Conservation (phyloP, 1,139 yeast genomes). For the Taphrina sp. region DNA sequence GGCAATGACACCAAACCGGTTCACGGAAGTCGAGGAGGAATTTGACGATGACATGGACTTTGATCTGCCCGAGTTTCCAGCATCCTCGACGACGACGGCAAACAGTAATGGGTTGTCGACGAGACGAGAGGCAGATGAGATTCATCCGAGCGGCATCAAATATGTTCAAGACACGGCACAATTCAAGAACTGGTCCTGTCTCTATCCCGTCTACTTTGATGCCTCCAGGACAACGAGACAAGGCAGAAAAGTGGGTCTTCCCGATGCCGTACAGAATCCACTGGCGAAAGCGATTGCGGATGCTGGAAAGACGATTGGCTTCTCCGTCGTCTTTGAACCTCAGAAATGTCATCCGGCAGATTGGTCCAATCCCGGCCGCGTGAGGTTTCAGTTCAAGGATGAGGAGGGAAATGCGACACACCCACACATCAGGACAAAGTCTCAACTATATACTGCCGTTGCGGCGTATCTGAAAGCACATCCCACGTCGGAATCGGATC, state of each 20-base stretch:
- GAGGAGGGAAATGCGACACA: constrained; percentile 34
- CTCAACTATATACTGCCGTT: constrained; percentile 62
- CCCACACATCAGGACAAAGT: constrained; percentile 49
- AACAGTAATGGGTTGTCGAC: not conserved
- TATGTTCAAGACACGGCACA: constrained; percentile 30
- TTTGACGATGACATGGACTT: constrained; percentile 32
- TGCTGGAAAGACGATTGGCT: constrained; percentile 52
- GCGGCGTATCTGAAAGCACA: constrained; percentile 62
- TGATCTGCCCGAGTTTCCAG: constrained; percentile 27
- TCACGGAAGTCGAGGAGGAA: constrained; percentile 29
- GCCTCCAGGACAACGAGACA: constrained; percentile 67
- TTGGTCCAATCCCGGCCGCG: constrained; percentile 95
- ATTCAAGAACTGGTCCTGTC: constrained; percentile 32
- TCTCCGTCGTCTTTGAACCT: constrained; percentile 54
- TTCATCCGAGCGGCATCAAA: constrained; percentile 21
- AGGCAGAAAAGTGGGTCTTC: constrained; percentile 75
- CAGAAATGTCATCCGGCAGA: constrained; percentile 94
- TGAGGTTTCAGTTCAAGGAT: constrained; percentile 63
- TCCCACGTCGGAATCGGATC: constrained; percentile 67
- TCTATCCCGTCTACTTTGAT: constrained; percentile 94
- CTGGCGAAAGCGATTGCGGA: constrained; percentile 78
- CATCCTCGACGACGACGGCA: constrained; percentile 5
- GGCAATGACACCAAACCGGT: constrained; percentile 1
- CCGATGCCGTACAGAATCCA: constrained; percentile 77
- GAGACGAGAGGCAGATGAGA: not conserved